Evolutionary conservation across 768 basidiomycete species (phyloP), one percentile per base, ranked within the genome.

Genomic region (Termitomyces sp.): DNA sequence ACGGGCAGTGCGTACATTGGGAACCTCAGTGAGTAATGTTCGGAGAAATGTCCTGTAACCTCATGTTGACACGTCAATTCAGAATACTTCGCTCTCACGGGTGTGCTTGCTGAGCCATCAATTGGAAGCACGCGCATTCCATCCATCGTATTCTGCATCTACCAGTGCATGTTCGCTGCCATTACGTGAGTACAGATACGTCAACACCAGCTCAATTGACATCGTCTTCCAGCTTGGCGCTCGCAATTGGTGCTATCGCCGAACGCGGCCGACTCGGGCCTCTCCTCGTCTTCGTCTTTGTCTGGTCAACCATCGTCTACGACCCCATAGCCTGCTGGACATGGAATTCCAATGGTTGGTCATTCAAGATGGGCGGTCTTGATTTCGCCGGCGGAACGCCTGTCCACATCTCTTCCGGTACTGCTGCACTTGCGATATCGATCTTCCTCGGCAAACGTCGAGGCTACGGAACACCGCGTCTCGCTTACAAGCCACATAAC

Each of bases 341-440:
- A 5, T 98, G 96, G 96, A 94, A 93, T 65, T 60, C 80, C 35
- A 82, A 88, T 32, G 84, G 84, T 39, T 85, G 82, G 94, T 87
- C 89, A 0, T 86, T 77, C 71, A 67, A 83, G 34, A 76, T 91
- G 51, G 95, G 93, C 16, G 89, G 88, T 57, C 87, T 93, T 54
- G 91, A 94, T 68, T 95, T 96, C 59, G 95, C 95, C 9, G 95
- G 95, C 28, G 96, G 96, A 52, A 95, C 93, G 11, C 96, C 96
- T 21, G 94, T 99, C 59, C 95, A 99, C 68, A 98, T 99, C 63
- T 89, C 89, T 17, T 95, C 93, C 16, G 96, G 96, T 46, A 86
- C 86, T 0, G 94, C 93, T 1, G 96, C 91, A 2, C 80, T 98
- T 34, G 95, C 91, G 11, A 90, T 95, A 60, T 94, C 89, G 25